Base-by-base conservation (phyloP, 2,329 filamentous ascomycete genomes). In the Scleromitrula shiraiana region DNA sequence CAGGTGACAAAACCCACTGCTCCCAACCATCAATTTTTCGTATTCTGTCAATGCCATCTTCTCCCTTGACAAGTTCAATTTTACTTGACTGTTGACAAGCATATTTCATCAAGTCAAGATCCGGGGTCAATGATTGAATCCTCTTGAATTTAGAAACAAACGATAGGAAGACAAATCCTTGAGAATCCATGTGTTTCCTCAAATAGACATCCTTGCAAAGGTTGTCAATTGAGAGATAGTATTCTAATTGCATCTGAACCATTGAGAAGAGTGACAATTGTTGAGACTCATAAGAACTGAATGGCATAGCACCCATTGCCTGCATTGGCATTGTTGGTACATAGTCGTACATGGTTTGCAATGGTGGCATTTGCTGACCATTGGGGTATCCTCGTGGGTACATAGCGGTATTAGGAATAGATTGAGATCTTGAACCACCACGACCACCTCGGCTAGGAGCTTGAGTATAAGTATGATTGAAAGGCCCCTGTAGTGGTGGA, bases 181-280 rank as follows among this genome's bases (percentile, higher is more conserved):
- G 87, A 1, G 85, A 87, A 64, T 98, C 91, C 93, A 98, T 97
- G 59, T 90, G 83, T 60, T 80, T 82, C 49, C 93, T 83, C 50
- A 98, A 74, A 67, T 82, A 97, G 61, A 87, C 75, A 62, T 98
- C 93, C 68, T 95, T 96, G 75, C 88, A 86, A 41, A 97, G 75
- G 64, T 98, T 98, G 62, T 96, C 87, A 23, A 95, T 78, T 0
- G 91, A 97, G 69, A 98, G 95, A 68, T 98, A 98, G 71, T 96
- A 98, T 61, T 95, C 88, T 30, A 89, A 77, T 62, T 76, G 70
- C 55, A 64, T 64, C 46, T 68, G 72, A 41, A 79, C 64, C 58
- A 64, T 61, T 10, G 54, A 52, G 30, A 63, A 52, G 10, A 47
- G 17, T n/a, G 45, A 41, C n/a, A 64, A 58, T 29, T 74, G 72